Base-by-base conservation (phyloP, 1,139 yeast genomes). In the Torulaspora globosa region DNA sequence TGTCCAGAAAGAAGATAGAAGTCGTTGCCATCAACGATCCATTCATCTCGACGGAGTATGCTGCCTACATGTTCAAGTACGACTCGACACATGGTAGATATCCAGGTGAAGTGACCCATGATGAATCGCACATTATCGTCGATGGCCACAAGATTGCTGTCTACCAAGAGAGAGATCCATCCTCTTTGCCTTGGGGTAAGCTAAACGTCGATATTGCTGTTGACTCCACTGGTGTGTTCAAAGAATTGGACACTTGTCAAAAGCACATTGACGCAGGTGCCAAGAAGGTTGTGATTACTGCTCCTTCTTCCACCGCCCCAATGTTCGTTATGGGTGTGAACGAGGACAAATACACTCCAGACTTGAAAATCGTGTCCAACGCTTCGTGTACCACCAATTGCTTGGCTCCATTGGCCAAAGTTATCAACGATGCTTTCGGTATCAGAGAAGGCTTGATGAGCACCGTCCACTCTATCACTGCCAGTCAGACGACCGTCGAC, bases 311-410 rank as follows among this genome's bases (percentile, higher is more conserved):
- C 63, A 88, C 84, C 68, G 92, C 92, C 62, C 94, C 92, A 74
- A 84, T 84, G 92, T 84, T 82, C 71, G 92, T 84, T 62, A 78
- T 83, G 65, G 94, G 94, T 80, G 94, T 84, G 63, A 84, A 84
- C 75, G 83, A 77, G 62, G 79, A 80, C 59, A 75, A 80, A 67
- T 84, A 84, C 76, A 80, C 84, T 54, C 67, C 79, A 54, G 87
- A 84, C 72, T 71, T 81, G 66, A 75, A 75, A 67, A 83, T 84
- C 62, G 79, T 84, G 52, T 84, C 94, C 63, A 84, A 84, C 71
- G 94, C 94, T 64, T 84, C 92, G 48, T 84, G 94, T 78, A 84
- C 94, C 72, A 84, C 94, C 61, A 84, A 84, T 78, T 84, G 92
- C 79, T 79, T 84, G 71, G 94, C 92, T 62, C 94, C 94, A 71